Conservation (phyloP, 2,329 filamentous ascomycete genomes). For the Chrysosporium queenslandicum region DNA sequence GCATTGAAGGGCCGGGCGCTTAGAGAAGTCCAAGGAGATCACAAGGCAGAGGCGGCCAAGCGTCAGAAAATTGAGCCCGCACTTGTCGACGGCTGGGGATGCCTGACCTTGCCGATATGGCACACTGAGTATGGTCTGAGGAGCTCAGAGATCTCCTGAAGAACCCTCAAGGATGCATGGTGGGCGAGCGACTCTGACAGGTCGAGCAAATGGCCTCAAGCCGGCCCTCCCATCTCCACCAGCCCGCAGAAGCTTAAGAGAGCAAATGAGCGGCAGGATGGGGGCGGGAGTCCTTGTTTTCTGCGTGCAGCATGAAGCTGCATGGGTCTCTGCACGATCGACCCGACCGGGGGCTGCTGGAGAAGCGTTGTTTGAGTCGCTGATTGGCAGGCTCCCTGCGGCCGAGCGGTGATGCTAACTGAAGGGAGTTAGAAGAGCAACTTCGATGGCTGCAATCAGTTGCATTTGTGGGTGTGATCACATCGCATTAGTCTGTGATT, state of each 20-base stretch:
- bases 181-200: not conserved
- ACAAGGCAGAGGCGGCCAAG: not conserved
- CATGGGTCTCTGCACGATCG: constrained; percentile 1
- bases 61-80: not conserved
- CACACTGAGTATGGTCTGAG: not conserved
- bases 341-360: not conserved
- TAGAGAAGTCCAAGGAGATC: not conserved
- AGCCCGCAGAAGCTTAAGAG: not conserved
- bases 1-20: not conserved
- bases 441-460: not conserved
- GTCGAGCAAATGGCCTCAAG: not conserved
- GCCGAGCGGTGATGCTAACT: not conserved
- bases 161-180: not conserved
- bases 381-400: not conserved
- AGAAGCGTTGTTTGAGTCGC: not conserved
- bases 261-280: not conserved
- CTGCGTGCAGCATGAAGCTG: not conserved
- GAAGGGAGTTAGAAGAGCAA: not conserved
- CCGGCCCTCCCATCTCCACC: not conserved
- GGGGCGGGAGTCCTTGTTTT: not conserved
- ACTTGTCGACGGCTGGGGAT: not conserved
- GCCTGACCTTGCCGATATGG: not conserved
- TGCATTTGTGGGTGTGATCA: constrained; percentile 8
- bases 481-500: constrained; percentile 6
- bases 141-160: not conserved